Conservation (phyloP, 352 stramenopile species). For the Globisporangium rhizosaccharum region DNA sequence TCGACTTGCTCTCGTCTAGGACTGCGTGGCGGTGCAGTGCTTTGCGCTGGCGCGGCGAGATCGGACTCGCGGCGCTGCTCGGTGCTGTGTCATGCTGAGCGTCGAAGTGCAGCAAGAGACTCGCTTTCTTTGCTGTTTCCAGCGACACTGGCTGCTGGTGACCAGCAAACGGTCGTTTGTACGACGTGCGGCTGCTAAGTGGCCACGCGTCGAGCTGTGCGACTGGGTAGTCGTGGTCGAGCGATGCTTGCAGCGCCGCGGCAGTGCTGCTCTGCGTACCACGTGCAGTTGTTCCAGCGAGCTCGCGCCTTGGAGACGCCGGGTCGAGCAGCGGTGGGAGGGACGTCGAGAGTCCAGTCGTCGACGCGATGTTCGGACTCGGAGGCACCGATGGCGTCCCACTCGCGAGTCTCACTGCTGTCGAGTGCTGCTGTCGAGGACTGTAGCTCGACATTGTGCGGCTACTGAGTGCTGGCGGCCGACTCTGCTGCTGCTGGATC, state of each 20-base stretch:
- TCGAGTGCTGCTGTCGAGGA: neutral
- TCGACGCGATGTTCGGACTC: no score
- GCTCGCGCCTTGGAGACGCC: conserved; percentile 2
- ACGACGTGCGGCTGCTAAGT: conserved; percentile 13
- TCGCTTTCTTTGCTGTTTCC: neutral
- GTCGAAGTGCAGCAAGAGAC: neutral
- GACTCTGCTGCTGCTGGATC: neutral
- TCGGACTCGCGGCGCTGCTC: neutral
- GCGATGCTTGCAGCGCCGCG: neutral
- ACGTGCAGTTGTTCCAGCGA: neutral
- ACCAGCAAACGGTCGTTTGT: conserved; percentile 8
- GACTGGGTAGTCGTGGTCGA: conserved; percentile 19
- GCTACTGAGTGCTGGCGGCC: neutral
- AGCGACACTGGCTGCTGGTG: neutral
- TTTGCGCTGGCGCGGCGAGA: conserved; percentile 20
- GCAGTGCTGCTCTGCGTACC: neutral
- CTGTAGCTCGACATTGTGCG: neutral
- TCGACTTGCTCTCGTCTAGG: conserved; percentile 26
- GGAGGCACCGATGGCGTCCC: no score
- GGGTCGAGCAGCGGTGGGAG: conserved; percentile 4
- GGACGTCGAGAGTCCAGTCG: neutral
- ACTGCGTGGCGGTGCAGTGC: conserved; percentile 17
- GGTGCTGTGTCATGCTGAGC: neutral
- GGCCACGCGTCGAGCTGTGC: conserved; percentile 39
- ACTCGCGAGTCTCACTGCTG: no score